A percentile compares a stretch with the other conserved stretches of the same genome.
phyloP scores from a whole-genome alignment of 345 rosid genomes.

The Abelmoschus esculentus region DNA sequence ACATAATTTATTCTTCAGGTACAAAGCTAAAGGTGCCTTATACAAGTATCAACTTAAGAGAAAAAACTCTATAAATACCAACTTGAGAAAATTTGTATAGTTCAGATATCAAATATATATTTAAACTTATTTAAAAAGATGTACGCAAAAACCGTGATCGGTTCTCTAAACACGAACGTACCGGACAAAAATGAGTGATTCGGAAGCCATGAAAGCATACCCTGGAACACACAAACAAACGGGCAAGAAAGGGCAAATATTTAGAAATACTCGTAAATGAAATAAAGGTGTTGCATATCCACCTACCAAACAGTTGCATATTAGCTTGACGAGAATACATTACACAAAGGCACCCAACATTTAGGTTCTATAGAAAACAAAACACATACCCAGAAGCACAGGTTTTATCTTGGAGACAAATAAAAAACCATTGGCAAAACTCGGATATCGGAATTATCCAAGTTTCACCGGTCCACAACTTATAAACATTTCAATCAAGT shows the following conservation, averaged over 20 bases:
- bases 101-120: too few species aligned
- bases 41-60: too few species aligned
- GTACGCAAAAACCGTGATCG: too few species aligned
- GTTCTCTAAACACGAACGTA: too few species aligned
- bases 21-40: too few species aligned
- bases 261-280: constrained; percentile 9
- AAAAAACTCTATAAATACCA: too few species aligned
- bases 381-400: constrained; percentile 13
- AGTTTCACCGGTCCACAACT: constrained; percentile 24
- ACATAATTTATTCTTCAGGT: too few species aligned
- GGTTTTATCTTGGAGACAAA: constrained; percentile 15
- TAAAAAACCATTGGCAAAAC: constrained; percentile 11
- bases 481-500: constrained; percentile 22
- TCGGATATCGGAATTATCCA: constrained; percentile 29
- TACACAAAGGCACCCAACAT: constrained; percentile 23
- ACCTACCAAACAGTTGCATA: constrained; percentile 32
- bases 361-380: constrained; percentile 30
- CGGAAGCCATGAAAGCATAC: constrained; percentile 13
- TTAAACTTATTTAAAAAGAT: too few species aligned
- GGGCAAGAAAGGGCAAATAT: neutral
- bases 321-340: constrained; percentile 35
- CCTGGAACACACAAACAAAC: constrained; percentile 15
- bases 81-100: too few species aligned
- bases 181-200: neutral
- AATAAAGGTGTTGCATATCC: constrained; percentile 23